Evolutionary conservation across 2,329 filamentous ascomycete species (phyloP), one percentile per base, ranked within the genome.

Genomic region (Aspergillus fructus): DNA sequence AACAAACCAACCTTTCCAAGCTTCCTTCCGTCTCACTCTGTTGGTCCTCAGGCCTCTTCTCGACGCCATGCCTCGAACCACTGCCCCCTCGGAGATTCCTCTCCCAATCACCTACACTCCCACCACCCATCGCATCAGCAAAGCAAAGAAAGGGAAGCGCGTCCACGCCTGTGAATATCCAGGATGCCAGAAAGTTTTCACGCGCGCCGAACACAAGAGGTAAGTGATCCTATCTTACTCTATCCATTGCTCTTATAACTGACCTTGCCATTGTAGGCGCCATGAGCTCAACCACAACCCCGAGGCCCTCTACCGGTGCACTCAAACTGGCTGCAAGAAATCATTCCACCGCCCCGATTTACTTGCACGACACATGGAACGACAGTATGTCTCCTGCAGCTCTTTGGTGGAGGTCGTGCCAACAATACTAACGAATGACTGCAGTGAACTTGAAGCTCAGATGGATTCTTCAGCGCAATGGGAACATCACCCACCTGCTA

Each of bases 281-380:
- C 79, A 81, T 71, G 78, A 81, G 64, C 66, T 79, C 56, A 81
- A 81, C 63, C 79, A 81, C 68, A 80, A 78, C 60, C 75, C 78
- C 5, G 76, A 79, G 59, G 76, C 77, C 27, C 67, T 73, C 8
- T 80, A 75, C 60, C 72, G 70, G 19, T 81, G 79, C 64, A 68
- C 70, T 21, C 68, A 77, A 33, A 65, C 67, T 56, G 76, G 74
- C 53, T 81, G 79, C 68, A 73, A 73, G 49, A 80, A 79, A 61
- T 73, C 76, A 21, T 81, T 81, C 59, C 78, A 79, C 59, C 76
- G 79, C 13, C 66, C 74, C 27, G 79, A 81, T 66, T 66, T 81
- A 45, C 70, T 80, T 46, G 68, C 76, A 34, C 75, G 79, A 27
- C 79, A 81, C 64, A 76, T 80, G 70, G 79, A 80, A 63, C 74